phyloP scores from a whole-genome alignment of 768 basidiomycete species.

The Collybia sordida region DNA sequence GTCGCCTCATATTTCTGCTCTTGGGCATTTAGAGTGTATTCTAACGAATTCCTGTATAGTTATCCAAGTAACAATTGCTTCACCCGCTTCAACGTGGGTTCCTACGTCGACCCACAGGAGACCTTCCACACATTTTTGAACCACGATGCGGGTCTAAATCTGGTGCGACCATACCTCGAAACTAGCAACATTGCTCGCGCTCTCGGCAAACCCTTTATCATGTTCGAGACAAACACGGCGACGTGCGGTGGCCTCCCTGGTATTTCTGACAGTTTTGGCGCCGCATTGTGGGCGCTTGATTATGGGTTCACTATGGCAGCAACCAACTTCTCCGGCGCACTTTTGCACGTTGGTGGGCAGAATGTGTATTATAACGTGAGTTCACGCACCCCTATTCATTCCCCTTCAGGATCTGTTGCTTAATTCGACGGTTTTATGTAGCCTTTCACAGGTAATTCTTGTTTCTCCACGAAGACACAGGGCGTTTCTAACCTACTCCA shows the following conservation, averaged over 20 bases:
- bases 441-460: neutral
- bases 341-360: slow-evolving; percentile 60
- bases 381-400: slow-evolving; percentile 11
- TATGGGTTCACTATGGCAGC: slow-evolving; percentile 57
- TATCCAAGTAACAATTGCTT: slow-evolving; percentile 63
- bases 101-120: slow-evolving; percentile 38
- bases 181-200: slow-evolving; percentile 43
- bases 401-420: slow-evolving; percentile 38
- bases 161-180: slow-evolving; percentile 53
- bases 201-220: slow-evolving; percentile 45
- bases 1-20: too few species aligned
- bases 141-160: slow-evolving; percentile 48
- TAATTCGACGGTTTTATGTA: slow-evolving; percentile 35
- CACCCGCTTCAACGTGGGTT: slow-evolving; percentile 42
- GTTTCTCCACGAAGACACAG: too few species aligned
- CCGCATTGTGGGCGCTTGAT: slow-evolving; percentile 62
- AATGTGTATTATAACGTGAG: slow-evolving; percentile 62
- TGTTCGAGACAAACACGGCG: slow-evolving; percentile 72
- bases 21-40: too few species aligned
- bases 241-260: slow-evolving; percentile 69
- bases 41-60: too few species aligned
- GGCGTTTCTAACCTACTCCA: neutral
- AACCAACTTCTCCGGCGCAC: slow-evolving; percentile 46
- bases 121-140: slow-evolving; percentile 60
- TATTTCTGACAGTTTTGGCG: slow-evolving; percentile 58